Evolutionary conservation across 2,329 filamentous ascomycete genomes (phyloP), one percentile per base, ranked within the genome.

Genomic region (Trichoderma simmonsii): DNA sequence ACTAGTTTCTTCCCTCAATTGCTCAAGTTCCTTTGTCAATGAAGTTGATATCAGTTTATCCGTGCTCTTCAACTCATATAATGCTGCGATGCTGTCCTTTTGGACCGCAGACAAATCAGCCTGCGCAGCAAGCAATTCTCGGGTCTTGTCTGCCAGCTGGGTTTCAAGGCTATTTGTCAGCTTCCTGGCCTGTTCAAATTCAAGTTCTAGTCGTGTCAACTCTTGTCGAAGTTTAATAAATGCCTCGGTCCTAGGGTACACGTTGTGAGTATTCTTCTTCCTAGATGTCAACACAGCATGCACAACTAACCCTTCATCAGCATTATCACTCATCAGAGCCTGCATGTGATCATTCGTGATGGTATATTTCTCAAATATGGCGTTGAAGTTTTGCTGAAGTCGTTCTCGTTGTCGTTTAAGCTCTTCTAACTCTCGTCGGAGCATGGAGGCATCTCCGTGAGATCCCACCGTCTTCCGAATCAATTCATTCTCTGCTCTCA

Each of bases 401-500:
- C 83, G 80, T 72, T 87, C 85, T 48, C 83, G 82, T 73, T 85
- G 85, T 66, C 84, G 82, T 70, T 84, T 86, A 71, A 86, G 81
- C 71, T 87, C 84, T 62, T 91, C 88, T 34, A 90, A 81, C 73
- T 91, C 87, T 68, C 83, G 82, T 34, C 87, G 84, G 60, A 91
- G 81, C 57, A 84, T 81, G 57, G 86, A 85, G 71, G 85, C 87
- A 75, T 89, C 87, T 2, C 86, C 86, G 8, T 85, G 85, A 8
- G 85, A 86, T 11, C 85, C 85, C 66, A 88, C 82, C 64, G 85
- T 88, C 73, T 84, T 87, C 72, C 86, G 86, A 14, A 91, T 81
- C 8, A 91, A 79, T 43, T 86, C 85, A 75, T 90, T 90, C 79
- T 91, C 90, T 6, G 89, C 87, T 77, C 87, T 88, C 62, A 91